Evolutionary conservation across 2,329 filamentous ascomycete species (phyloP).

Genomic region (Venturia pyrina): DNA sequence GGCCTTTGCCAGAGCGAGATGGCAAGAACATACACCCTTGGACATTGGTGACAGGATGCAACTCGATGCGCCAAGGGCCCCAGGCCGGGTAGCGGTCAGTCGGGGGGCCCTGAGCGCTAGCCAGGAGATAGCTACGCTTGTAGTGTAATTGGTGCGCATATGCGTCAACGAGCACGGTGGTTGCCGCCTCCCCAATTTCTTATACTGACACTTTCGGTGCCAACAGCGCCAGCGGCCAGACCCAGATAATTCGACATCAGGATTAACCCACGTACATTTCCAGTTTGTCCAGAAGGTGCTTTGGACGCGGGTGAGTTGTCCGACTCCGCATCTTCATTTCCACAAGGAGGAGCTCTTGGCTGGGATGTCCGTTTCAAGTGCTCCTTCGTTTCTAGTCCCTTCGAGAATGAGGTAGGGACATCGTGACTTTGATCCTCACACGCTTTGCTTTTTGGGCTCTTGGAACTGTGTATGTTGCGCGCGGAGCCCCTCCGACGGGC

Average conservation of each 20-base stretch:
- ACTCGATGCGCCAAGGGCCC: neutral
- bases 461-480: too few relatives aligned
- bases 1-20: too few relatives aligned
- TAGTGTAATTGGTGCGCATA: neutral
- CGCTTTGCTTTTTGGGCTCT: neutral
- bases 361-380: neutral
- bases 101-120: neutral
- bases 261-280: too few relatives aligned
- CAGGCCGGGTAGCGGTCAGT: neutral
- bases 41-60: neutral
- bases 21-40: too few relatives aligned
- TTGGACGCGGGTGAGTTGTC: neutral
- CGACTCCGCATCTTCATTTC: too few relatives aligned
- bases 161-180: neutral
- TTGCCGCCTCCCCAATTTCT: neutral
- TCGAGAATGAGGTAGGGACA: too few relatives aligned
- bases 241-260: too few relatives aligned
- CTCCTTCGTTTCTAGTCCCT: too few relatives aligned
- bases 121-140: neutral
- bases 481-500: neutral
- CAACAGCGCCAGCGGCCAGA: neutral
- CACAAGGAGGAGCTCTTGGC: too few relatives aligned
- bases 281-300: too few relatives aligned
- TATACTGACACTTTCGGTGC: neutral
- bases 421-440: neutral